Conservation (phyloP, 495 filamentous ascomycete species). For the Darksidea phi region DNA sequence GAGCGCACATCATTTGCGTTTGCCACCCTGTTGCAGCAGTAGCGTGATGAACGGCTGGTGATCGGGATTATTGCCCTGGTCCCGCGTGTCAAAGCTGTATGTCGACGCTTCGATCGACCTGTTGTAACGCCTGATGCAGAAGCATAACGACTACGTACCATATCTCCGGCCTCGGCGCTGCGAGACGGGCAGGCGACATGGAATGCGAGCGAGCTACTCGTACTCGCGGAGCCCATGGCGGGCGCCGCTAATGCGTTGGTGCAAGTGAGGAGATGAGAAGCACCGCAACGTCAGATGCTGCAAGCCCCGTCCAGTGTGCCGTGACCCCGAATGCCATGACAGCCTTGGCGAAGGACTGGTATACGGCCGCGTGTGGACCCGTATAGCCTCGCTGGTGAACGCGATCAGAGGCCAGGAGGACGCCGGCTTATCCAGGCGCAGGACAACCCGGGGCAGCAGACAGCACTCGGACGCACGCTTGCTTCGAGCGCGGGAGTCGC, state of each 20-base stretch:
- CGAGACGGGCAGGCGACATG: slow-evolving; percentile 8
- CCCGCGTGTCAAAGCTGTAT: slow-evolving; percentile 30
- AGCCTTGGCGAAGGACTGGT: slow-evolving; percentile 22
- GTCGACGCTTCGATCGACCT: slow-evolving; percentile 32
- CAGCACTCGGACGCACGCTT: background rate
- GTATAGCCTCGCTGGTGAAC: slow-evolving; percentile 17
- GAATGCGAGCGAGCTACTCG: slow-evolving; percentile 21
- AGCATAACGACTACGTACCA: slow-evolving; percentile 29
- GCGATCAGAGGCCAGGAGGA: slow-evolving; percentile 12
- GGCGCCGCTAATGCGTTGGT: slow-evolving; percentile 57
- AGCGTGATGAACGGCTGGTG: slow-evolving; percentile 34
- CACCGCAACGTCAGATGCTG: slow-evolving; percentile 38
- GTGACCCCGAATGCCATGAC: slow-evolving; percentile 30
- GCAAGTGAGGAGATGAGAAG: slow-evolving; percentile 29
- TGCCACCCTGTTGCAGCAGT: slow-evolving; percentile 33
- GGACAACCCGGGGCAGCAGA: slow-evolving; percentile 27
- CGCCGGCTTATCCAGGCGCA: slow-evolving; percentile 5
- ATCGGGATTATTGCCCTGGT: slow-evolving; percentile 32
- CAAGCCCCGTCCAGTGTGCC: slow-evolving; percentile 34
- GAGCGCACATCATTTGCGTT: slow-evolving; percentile 32
- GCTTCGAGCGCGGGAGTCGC: slow-evolving; percentile 33
- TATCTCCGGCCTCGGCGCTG: slow-evolving; percentile 19
- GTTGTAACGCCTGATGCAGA: slow-evolving; percentile 26
- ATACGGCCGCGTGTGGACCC: slow-evolving; percentile 22
- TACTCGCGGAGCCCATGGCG: slow-evolving; percentile 33